Percentiles rank a stretch among this genome's conserved stretches.
phyloP scores from a whole-genome alignment of 139 green algal genomes.

The Closterium sp. region DNA sequence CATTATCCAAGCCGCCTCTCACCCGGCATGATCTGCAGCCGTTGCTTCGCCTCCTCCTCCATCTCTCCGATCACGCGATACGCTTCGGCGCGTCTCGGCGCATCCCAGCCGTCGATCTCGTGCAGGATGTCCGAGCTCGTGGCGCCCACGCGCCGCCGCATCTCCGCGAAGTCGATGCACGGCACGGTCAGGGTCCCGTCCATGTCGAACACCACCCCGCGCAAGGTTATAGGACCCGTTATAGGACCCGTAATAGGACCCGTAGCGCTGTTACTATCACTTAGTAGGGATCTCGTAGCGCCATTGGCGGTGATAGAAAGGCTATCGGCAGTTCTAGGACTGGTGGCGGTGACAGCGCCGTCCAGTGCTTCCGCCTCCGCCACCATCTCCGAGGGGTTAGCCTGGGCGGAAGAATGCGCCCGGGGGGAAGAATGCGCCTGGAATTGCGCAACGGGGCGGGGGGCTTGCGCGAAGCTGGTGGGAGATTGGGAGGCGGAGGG shows the following conservation, averaged over 20 bases:
- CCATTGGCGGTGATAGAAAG: neutral
- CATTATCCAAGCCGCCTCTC: too few species aligned
- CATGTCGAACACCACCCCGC: constrained; percentile 53
- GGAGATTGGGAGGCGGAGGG: neutral
- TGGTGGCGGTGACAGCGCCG: neutral
- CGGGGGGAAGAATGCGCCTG: too few species aligned
- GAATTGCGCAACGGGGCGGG: too few species aligned
- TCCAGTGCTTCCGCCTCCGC: neutral
- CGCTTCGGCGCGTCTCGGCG: constrained; percentile 5
- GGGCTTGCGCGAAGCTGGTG: neutral
- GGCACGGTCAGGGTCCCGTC: constrained; percentile 50
- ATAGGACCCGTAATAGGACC: too few species aligned
- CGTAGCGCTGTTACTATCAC: neutral
- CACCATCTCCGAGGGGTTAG: neutral
- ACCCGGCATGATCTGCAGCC: constrained; percentile 51
- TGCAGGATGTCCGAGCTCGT: constrained; percentile 21
- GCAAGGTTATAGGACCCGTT: neutral
- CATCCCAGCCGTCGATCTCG: constrained; percentile 47
- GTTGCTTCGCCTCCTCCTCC: constrained; percentile 39
- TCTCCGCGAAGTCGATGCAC: constrained; percentile 49
- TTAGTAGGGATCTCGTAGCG: neutral
- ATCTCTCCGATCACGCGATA: constrained; percentile 42
- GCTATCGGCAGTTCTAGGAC: neutral
- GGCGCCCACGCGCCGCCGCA: constrained; percentile 30
- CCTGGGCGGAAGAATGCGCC: neutral